Conservation (phyloP, 2,329 filamentous ascomycete species). For the Falciphora oryzae region DNA sequence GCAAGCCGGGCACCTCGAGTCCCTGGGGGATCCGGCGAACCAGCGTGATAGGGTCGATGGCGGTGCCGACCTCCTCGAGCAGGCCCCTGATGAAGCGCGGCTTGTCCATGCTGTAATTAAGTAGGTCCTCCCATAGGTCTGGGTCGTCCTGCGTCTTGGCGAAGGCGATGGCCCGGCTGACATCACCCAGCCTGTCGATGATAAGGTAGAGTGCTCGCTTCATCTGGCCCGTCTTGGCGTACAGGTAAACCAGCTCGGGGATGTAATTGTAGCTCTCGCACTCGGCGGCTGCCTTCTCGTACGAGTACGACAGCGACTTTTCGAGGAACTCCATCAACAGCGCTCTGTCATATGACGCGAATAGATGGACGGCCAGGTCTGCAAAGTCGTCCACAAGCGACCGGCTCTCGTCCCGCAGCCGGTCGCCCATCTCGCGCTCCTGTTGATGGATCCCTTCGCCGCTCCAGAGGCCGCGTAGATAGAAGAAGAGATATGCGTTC, state of each 20-base stretch:
- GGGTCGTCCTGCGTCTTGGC: conserved; percentile 89
- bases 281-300: conserved; percentile 70
- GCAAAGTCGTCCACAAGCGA: conserved; percentile 80
- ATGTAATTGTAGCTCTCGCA: conserved; percentile 80
- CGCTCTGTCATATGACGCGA: conserved; percentile 65
- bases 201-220: conserved; percentile 89
- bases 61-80: conserved; percentile 87
- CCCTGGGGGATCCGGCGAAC: conserved; percentile 89
- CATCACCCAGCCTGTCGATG: conserved; percentile 86
- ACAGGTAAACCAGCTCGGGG: conserved; percentile 88
- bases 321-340: conserved; percentile 85
- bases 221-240: conserved; percentile 91
- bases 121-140: conserved; percentile 89
- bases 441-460: conserved; percentile 59
- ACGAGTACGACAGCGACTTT: conserved; percentile 78
- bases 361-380: conserved; percentile 79
- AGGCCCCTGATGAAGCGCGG: conserved; percentile 88
- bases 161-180: conserved; percentile 88
- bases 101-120: conserved; percentile 97
- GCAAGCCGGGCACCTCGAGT: conserved; percentile 82
- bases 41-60: conserved; percentile 86
- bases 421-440: conserved; percentile 47
- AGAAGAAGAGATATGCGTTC: conserved; percentile 82
- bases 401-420: conserved; percentile 52
- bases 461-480: conserved; percentile 79